Conservation (phyloP, 2,329 filamentous ascomycete species). For the Macroventuria anomochaeta region DNA sequence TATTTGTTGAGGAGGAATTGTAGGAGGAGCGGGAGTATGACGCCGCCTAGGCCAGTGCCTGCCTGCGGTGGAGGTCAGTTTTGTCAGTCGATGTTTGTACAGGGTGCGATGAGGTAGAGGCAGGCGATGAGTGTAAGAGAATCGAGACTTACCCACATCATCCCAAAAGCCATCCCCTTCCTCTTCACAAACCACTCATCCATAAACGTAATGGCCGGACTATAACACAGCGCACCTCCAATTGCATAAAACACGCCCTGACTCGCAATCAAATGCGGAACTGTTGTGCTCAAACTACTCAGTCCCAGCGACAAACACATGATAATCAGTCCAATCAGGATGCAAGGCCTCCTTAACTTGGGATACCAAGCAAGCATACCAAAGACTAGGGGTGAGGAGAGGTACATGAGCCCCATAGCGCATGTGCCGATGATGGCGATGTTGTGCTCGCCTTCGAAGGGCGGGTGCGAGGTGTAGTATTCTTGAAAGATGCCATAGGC, state of each 20-base stretch:
- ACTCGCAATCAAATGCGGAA: conserved; percentile 63
- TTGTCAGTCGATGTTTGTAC: too few species aligned
- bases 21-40: conserved; percentile 53
- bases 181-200: conserved; percentile 68
- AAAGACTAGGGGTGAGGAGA: conserved; percentile 52
- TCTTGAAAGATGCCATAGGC: conserved; percentile 75
- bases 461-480: conserved; percentile 67
- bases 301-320: conserved; percentile 45
- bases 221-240: conserved; percentile 63
- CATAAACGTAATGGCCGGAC: conserved; percentile 64
- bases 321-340: conserved; percentile 45
- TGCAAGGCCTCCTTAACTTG: conserved; percentile 35
- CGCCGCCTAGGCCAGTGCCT: conserved; percentile 51
- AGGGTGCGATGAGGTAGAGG: too few species aligned
- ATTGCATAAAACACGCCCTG: conserved; percentile 69
- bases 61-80: conserved; percentile 26
- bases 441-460: conserved; percentile 60
- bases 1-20: conserved; percentile 48
- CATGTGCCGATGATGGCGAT: conserved; percentile 71
- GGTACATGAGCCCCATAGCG: conserved; percentile 61
- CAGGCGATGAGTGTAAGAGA: neutral
- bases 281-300: conserved; percentile 60
- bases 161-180: conserved; percentile 67
- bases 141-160: conserved; percentile 58
- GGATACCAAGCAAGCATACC: conserved; percentile 45